Percentiles rank a stretch among this genome's conserved stretches.
Conservation (phyloP, 2,329 filamentous ascomycete species). For the Harringtonia lauricola region DNA sequence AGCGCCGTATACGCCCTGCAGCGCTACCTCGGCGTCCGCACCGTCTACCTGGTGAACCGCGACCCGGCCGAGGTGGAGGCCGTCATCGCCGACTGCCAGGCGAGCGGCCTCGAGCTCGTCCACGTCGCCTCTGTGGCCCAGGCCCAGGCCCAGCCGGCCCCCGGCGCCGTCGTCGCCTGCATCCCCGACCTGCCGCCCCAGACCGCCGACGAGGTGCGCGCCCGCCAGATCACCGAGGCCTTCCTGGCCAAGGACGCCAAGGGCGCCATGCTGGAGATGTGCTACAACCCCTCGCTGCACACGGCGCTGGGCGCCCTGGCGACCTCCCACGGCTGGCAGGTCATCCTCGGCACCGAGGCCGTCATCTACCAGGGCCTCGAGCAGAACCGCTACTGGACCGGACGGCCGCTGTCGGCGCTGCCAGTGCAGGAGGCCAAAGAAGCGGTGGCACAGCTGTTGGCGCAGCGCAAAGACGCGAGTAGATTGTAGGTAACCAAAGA, state of each 20-base stretch:
- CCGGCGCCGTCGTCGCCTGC: slow-evolving; percentile 60
- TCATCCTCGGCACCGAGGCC: slow-evolving; percentile 66
- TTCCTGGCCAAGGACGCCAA: slow-evolving; percentile 32
- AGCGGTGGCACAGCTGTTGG: slow-evolving; percentile 32
- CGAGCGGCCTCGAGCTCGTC: slow-evolving; percentile 44
- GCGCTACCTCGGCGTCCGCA: slow-evolving; percentile 54
- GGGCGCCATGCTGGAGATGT: slow-evolving; percentile 70
- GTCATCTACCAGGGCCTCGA: slow-evolving; percentile 69
- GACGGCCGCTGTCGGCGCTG: slow-evolving; percentile 43
- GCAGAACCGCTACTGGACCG: slow-evolving; percentile 57
- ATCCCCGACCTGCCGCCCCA: slow-evolving; percentile 67
- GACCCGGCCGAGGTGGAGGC: slow-evolving; percentile 55
- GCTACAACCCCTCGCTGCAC: slow-evolving; percentile 64
- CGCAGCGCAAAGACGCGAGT: slow-evolving; percentile 13
- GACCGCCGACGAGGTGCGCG: slow-evolving; percentile 50
- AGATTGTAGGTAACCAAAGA: not conserved
- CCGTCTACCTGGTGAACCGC: slow-evolving; percentile 69
- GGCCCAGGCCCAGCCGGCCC: slow-evolving; percentile 43
- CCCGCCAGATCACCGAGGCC: slow-evolving; percentile 25
- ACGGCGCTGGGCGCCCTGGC: slow-evolving; percentile 56
- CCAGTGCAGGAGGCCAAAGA: slow-evolving; percentile 49
- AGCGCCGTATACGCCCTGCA: slow-evolving; percentile 66
- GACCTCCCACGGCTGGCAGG: slow-evolving; percentile 53
- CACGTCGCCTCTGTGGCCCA: slow-evolving; percentile 52
- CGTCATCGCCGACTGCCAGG: slow-evolving; percentile 52